Evolutionary conservation across 805 yeast species (phyloP).

Genomic region (Schwanniomyces sp.): DNA sequence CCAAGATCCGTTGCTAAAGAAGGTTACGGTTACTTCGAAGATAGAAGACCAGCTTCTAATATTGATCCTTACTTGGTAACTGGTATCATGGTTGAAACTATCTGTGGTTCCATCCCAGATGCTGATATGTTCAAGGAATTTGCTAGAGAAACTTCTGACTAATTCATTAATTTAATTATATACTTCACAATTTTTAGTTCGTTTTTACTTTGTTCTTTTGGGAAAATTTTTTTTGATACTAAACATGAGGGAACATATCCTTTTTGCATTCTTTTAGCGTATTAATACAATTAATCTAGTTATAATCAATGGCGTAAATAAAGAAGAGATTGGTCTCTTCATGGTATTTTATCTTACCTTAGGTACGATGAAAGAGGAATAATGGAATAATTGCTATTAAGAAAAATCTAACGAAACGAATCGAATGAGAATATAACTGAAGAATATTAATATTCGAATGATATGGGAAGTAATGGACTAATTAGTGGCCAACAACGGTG

Average conservation of each 20-base stretch:
- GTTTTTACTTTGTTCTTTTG: background rate
- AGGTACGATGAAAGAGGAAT: no score
- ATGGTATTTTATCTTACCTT: no score
- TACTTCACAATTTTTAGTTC: constrained; percentile 1
- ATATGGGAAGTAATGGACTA: no score
- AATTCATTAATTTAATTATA: constrained; percentile 5
- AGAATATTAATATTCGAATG: background rate
- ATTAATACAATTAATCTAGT: background rate
- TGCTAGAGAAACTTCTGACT: constrained; percentile 62
- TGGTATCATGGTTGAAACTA: constrained; percentile 96
- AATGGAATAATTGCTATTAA: no score
- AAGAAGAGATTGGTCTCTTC: no score
- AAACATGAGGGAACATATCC: background rate
- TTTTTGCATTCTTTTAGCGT: constrained; percentile 3
- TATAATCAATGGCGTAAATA: no score
- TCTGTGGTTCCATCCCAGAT: constrained; percentile 90
- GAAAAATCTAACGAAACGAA: no score
- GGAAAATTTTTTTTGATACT: background rate
- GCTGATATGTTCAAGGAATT: constrained; percentile 93
- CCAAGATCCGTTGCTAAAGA: constrained; percentile 99
- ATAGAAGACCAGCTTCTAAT: constrained; percentile 99
- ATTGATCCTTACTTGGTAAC: constrained; percentile 98
- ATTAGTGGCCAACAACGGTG: no score
- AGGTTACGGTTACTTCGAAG: constrained; percentile 98
- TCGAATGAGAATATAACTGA: background rate